Base-by-base conservation (phyloP, 495 filamentous ascomycete genomes). In the Pseudotulostoma volvatum region DNA sequence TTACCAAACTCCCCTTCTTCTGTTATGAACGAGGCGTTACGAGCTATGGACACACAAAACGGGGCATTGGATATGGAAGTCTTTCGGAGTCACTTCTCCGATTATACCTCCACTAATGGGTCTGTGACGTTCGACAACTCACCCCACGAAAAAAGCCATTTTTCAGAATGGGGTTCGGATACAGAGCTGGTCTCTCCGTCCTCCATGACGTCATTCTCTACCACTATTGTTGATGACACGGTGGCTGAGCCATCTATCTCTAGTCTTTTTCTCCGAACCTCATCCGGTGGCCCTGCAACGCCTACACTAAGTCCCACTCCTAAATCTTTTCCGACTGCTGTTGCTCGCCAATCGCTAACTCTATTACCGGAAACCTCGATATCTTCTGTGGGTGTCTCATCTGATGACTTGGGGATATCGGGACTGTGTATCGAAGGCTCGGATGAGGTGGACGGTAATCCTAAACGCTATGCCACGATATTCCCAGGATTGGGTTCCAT, bases 91-190 rank as follows among this genome's bases (percentile, higher is more conserved):
- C 56, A 59, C 39, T 66, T 66, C 34, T 68, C 64, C 3, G 57
- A 57, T 37, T 49, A 61, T 41, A 66, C 54, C 1, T 59, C 61
- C 32, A 52, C 52, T 14, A 55, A 56, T 18, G 34, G 37, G 33
- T 42, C 34, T 28, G 14, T 25, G 4, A 46, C 38, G 13, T 37
- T 43, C 15, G 48, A 51, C 2, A 44, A 48, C 8, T 51, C 54
- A 3, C 14, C 44, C 4, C 47, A 41, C 9, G 60, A 67, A 33
- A 45, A 38, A 40, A 67, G 61, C 38, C 61, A 53, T n/a, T 67
- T 67, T 38, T 67, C 63, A 0, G 57, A 64, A 50, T 67, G 63
- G 63, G 64, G 61, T 36, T 57, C 60, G 3, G 59, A 64, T 32
- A 63, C 52, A 4, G 61, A 63, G 5, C 38, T 44, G 20, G 44